Conservation (phyloP, 257 asterid genomes). For the Coffea canephora region DNA sequence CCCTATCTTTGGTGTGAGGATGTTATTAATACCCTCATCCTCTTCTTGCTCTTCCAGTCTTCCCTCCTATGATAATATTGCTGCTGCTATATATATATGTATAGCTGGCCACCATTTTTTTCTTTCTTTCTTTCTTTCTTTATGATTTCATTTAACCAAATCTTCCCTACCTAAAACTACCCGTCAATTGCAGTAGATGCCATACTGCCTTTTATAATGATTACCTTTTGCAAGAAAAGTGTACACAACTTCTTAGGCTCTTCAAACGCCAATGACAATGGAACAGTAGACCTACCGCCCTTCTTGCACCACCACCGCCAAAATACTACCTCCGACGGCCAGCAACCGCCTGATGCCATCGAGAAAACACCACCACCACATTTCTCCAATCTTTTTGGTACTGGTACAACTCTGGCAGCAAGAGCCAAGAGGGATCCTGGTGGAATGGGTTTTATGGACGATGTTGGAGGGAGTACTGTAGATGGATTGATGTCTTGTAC, state of each 20-base stretch:
- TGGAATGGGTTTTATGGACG: slow-evolving; percentile 31
- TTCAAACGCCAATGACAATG: slow-evolving; percentile 9
- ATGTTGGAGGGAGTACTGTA: slow-evolving; percentile 29
- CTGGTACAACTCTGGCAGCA: neutral
- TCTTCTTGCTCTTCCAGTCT: neutral
- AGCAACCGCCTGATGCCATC: neutral
- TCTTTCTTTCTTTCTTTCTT: too few species aligned
- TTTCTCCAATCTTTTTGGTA: neutral
- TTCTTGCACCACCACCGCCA: neutral
- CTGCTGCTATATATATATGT: neutral
- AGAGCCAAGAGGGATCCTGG: slow-evolving; percentile 22
- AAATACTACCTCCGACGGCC: neutral
- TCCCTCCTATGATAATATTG: neutral
- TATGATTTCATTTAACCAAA: neutral
- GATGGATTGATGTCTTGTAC: slow-evolving; percentile 42
- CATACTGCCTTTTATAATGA: neutral
- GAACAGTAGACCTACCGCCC: slow-evolving; percentile 4
- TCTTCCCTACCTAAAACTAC: too few species aligned
- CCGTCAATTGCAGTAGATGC: neutral
- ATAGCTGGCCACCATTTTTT: neutral
- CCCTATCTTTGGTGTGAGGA: slow-evolving; percentile 27
- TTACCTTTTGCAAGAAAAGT: slow-evolving; percentile 22
- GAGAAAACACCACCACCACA: neutral
- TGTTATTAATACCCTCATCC: slow-evolving; percentile 26
- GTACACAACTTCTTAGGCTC: slow-evolving; percentile 5